Base-by-base conservation (phyloP, 805 yeast genomes). In the Debaryomyces maramus region DNA sequence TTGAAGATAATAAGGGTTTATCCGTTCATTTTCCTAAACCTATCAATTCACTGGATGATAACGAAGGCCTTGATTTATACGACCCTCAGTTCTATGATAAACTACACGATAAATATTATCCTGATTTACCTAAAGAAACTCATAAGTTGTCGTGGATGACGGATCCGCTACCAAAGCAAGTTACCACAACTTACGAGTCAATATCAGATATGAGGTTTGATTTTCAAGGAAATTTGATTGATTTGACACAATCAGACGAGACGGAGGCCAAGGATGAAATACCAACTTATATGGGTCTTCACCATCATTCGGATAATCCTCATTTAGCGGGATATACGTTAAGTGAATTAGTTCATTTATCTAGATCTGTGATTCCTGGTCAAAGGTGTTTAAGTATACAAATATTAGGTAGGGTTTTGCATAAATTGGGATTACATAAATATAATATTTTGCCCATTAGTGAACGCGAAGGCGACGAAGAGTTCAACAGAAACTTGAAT, bases 61-160 rank as follows among this genome's bases (percentile, higher is more conserved):
- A 52, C 5, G 69, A 67, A 1, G 65, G 60, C 16, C 48, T 83
- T 23, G 89, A 86, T 49, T 60, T 87, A 5, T 70, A 85, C 53
- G 96, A 85, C 60, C 93, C 95, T 1, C 73, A 83, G 8, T 90
- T 90, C 58, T 75, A 81, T 48, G 81, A 81, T 19, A 83, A 88
- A 53, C 65, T 93, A 37, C 93, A 89, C 53, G 85, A 81, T 18
- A 86, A 85, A 55, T 91, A 80, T 63, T 93, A 82, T 63, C 97
- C 99, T 1, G 91, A 89, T 48, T 68, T 93, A 36, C 96, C 97
- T 2, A 80, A 72, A 34, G 96, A 93, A 48, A 77, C 87, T 0
- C 81, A 79, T 29, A 85, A 87, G 51, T 61, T 93, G 41, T 85
- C 89, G 43, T 93, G 99, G 99, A 90, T 90, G 96, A 76, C 83